A percentile compares a stretch with the other conserved stretches of the same genome.
Evolutionary conservation across 2,329 filamentous ascomycete genomes (phyloP).

Genomic region (Botrytis aclada): DNA sequence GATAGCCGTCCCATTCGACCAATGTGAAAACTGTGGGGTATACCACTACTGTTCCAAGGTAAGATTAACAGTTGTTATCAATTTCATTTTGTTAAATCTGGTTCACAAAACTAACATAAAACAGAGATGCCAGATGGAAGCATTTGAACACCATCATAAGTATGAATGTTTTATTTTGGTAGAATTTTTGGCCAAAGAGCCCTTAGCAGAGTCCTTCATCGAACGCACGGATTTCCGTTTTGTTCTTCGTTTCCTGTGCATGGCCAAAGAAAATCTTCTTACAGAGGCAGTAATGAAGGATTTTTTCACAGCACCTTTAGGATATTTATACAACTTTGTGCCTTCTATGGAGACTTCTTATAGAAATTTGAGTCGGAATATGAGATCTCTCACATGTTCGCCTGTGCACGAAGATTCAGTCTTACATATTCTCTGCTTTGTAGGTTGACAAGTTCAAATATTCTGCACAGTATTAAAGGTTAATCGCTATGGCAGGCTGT

Average conservation of each 20-base stretch:
- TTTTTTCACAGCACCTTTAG: background rate
- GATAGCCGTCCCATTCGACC: background rate
- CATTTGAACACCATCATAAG: background rate
- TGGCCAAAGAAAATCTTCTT: background rate
- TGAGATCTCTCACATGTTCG: background rate
- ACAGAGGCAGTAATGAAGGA: background rate
- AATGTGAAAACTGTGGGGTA: background rate
- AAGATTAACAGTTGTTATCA: background rate
- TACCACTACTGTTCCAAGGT: background rate
- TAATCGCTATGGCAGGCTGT: background rate
- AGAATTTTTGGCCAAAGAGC: background rate
- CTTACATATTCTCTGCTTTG: background rate
- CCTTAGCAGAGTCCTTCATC: background rate
- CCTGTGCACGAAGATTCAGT: background rate
- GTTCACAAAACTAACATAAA: background rate
- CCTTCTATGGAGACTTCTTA: background rate
- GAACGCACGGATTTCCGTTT: background rate
- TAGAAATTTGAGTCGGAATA: background rate
- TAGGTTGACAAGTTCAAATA: background rate
- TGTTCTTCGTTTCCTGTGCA: background rate
- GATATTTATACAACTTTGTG: background rate
- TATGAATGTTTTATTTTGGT: background rate
- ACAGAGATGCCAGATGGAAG: background rate
- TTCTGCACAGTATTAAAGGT: background rate
- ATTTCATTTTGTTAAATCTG: background rate